A percentile compares a stretch with the other conserved stretches of the same genome.
Conservation (phyloP, 768 basidiomycete genomes). For the Agrocybe chaxingu region DNA sequence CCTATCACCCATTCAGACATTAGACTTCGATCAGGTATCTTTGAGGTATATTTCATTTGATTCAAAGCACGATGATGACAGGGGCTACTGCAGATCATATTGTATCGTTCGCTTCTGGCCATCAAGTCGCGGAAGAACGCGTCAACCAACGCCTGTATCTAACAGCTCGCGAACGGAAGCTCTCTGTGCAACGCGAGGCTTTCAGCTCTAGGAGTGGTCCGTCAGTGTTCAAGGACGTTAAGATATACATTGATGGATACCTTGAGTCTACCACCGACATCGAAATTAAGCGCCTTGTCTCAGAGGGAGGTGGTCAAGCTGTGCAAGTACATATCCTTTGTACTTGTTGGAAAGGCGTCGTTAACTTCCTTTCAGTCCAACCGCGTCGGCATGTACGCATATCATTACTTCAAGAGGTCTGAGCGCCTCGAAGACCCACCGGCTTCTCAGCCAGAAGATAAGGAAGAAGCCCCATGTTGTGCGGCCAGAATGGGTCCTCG, state of each 20-base stretch:
- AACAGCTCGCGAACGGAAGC: conserved; percentile 43
- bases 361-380: conserved; percentile 34
- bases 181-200: conserved; percentile 25
- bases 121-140: conserved; percentile 57
- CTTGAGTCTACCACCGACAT: conserved; percentile 71
- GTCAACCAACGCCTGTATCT: conserved; percentile 34
- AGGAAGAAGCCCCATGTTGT: conserved; percentile 58
- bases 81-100: conserved; percentile 44
- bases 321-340: conserved; percentile 41
- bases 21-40: conserved; percentile 53
- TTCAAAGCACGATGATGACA: background rate
- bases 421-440: conserved; percentile 70
- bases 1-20: conserved; percentile 78
- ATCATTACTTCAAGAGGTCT: conserved; percentile 72
- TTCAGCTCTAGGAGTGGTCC: conserved; percentile 5
- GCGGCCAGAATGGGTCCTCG: conserved; percentile 71
- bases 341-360: background rate
- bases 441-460: conserved; percentile 49
- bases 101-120: conserved; percentile 63
- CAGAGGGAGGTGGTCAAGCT: conserved; percentile 62
- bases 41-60: background rate
- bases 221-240: conserved; percentile 38
- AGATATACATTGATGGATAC: conserved; percentile 71
- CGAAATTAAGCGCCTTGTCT: conserved; percentile 70
- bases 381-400: conserved; percentile 68